Base-by-base conservation (phyloP, 2,329 filamentous ascomycete genomes). In the Scedosporium aurantiacum region DNA sequence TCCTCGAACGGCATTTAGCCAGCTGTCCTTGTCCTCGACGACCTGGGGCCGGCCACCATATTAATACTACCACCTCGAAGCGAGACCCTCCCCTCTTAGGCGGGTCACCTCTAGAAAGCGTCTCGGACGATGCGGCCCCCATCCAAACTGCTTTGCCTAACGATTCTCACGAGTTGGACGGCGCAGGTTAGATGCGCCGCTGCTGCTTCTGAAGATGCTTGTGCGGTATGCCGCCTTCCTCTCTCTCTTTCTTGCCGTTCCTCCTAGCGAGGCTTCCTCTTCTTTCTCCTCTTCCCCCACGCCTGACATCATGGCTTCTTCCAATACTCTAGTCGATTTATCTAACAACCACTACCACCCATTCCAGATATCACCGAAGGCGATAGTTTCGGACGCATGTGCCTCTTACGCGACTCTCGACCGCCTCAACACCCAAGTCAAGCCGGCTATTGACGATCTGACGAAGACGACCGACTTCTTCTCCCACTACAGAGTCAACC, bases 391-490 rank as follows among this genome's bases (percentile, higher is more conserved):
- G 52, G 94, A 99, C 73, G 91, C 94, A 57, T 97, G 94, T 76
- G 91, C 90, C 64, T 96, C 93, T 61, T 99, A 96, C 75, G 86
- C 87, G 61, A 91, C 90, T 43, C 88, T 99, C 73, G 92, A 99
- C 71, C 78, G 80, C 47, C 80, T 99, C 60, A 99, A 97, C 75
- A 75, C 80, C 66, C 82, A 84, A 63, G 80, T 97, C 64, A 86
- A 87, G 68, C 89, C 91, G 18, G 83, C 86, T 60, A 77, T 99
- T 67, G 83, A 90, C 68, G 87, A 90, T 61, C 84, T 99, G 55
- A 96, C 91, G 0, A 84, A 84, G 67, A 85, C 89, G 60, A 96
- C 93, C 73, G 94, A 99, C 75, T 99, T 97, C 82, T 99, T 99
- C 76, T 93, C 93, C 60, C 91, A 97, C 75, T 99, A 97, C 77